Evolutionary conservation across 2,329 filamentous ascomycete genomes (phyloP).

Genomic region (Escovopsis weberi): DNA sequence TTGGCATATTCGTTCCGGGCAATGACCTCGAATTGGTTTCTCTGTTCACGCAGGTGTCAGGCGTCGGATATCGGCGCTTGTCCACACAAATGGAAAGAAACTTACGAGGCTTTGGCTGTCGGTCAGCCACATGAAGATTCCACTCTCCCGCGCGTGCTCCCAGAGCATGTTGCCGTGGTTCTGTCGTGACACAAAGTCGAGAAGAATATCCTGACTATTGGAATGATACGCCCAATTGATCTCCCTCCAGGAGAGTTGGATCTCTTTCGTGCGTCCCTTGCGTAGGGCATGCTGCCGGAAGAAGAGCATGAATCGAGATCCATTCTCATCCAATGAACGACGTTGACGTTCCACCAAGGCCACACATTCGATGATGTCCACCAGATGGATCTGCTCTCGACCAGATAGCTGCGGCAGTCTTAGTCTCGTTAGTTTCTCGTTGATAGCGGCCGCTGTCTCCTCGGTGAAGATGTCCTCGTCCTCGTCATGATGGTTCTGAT

Average conservation of each 20-base stretch:
- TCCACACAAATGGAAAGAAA: constrained; percentile 1
- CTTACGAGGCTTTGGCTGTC: constrained; percentile 63
- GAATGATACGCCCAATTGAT: constrained; percentile 80
- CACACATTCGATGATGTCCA: constrained; percentile 72
- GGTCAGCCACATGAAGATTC: constrained; percentile 88
- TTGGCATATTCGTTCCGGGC: constrained; percentile 89
- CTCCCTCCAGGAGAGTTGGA: constrained; percentile 60
- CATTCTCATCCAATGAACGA: constrained; percentile 81
- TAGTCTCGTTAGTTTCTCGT: constrained; percentile 60
- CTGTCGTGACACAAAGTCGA: constrained; percentile 68
- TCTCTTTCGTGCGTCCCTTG: constrained; percentile 47
- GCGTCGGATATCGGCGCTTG: constrained; percentile 5
- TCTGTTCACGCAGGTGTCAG: constrained; percentile 9
- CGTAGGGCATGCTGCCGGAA: constrained; percentile 68
- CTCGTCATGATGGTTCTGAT: background rate
- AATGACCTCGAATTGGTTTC: constrained; percentile 69
- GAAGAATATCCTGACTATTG: constrained; percentile 73
- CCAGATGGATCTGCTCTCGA: constrained; percentile 73
- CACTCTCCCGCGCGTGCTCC: constrained; percentile 73
- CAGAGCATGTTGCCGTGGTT: constrained; percentile 70
- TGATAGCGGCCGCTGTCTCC: constrained; percentile 52
- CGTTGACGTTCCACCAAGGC: constrained; percentile 75
- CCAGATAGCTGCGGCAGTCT: constrained; percentile 69
- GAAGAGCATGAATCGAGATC: constrained; percentile 73
- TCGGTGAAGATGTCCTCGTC: constrained; percentile 48